Conservation (phyloP, 257 asterid species). For the Nicotiana attenuata region DNA sequence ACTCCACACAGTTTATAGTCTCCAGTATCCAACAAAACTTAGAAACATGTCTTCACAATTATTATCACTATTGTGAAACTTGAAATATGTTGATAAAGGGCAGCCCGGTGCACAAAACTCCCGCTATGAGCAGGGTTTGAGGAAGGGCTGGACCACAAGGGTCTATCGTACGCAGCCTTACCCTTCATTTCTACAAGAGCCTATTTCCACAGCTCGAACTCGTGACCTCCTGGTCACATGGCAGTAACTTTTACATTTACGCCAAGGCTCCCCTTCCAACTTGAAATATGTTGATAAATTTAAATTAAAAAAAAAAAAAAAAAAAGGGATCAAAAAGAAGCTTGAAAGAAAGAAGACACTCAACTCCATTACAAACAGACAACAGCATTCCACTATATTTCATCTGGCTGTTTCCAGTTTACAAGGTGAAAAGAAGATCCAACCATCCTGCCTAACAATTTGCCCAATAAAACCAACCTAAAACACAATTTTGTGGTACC, state of each 20-base stretch:
- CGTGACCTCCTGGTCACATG: too few relatives aligned
- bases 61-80: neutral
- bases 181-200: too few relatives aligned
- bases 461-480: neutral
- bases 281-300: neutral
- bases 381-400: conserved; percentile 2
- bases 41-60: neutral
- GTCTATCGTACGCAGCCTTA: too few relatives aligned
- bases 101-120: too few relatives aligned
- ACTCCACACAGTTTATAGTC: too few relatives aligned
- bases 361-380: neutral
- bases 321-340: neutral
- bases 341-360: neutral
- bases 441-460: conserved; percentile 10
- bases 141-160: too few relatives aligned
- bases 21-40: neutral
- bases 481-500: conserved; percentile 7
- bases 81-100: neutral
- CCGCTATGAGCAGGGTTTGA: too few relatives aligned
- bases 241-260: too few relatives aligned
- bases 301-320: too few relatives aligned
- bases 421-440: conserved; percentile 6
- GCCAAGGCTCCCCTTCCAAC: neutral
- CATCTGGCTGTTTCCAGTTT: conserved; percentile 13
- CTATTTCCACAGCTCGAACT: too few relatives aligned